Base-by-base conservation (phyloP, 495 filamentous ascomycete species). In the Amorphotheca resinae region DNA sequence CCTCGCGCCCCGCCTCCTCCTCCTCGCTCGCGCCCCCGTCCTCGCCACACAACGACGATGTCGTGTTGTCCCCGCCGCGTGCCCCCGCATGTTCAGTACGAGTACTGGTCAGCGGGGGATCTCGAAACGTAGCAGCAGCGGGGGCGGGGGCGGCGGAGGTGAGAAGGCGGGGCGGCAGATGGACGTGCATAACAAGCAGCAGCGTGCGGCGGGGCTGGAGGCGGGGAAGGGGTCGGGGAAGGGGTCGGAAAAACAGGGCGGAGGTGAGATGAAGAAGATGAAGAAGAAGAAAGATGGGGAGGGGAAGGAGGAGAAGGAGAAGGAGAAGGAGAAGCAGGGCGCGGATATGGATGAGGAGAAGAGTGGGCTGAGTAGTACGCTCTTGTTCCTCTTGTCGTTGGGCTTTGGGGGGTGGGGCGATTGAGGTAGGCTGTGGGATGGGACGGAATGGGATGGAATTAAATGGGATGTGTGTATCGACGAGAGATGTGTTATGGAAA, bases 281-380 rank as follows among this genome's bases (percentile, higher is more conserved):
- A 30, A 30, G 33, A n/a, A n/a, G 1, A 16, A 17, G 16, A 15
- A 34, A 5, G 15, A 37, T 7, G 4, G 3, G 35, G 22, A 38
- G 20, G 18, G 22, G 35, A 38, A 38, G 17, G 35, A 16, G 16
- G 21, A 80, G 63, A 50, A 71, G 50, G 77, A 81, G 45, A 63
- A 74, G 58, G 78, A 76, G 0, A 71, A 77, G 52, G 75, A 74
- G 21, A 69, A 71, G 49, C 67, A 71, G n/a, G 64, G 9, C 14
- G 22, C 79, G 11, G 79, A 79, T n/a, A 82, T 82, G 76, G 76
- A 80, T 57, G 79, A 82, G 65, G 77, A 82, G 59, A 68, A 74
- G 43, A 72, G 68, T 15, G 55, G 62, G 56, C 70, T 72, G 48
- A 54, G 66, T 62, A n/a, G 38, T 11, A 9, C 11, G 16, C 3